phyloP scores from a whole-genome alignment of 2,329 filamentous ascomycete species.

The Trichoderma oligosporum region DNA sequence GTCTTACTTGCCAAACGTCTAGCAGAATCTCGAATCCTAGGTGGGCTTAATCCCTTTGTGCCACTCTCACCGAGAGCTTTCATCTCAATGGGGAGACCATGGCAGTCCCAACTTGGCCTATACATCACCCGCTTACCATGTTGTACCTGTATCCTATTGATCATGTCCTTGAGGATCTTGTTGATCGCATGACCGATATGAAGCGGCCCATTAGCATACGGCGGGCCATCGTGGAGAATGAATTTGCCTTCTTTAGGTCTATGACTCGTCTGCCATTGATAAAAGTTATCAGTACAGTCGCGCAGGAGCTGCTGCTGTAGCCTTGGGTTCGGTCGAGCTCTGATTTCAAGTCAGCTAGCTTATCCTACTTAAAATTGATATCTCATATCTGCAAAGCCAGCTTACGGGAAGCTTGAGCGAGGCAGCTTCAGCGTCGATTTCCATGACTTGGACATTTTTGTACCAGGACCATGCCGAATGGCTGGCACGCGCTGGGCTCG shows the following conservation, averaged over 20 bases:
- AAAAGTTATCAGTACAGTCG: conserved; percentile 81
- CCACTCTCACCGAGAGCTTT: conserved; percentile 70
- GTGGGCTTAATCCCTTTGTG: conserved; percentile 44
- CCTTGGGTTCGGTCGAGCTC: conserved; percentile 50
- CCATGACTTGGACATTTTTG: conserved; percentile 58
- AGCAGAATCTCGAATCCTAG: conserved; percentile 62
- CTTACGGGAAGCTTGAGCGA: conserved; percentile 68
- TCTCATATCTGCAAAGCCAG: conserved; percentile 2
- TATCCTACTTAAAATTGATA: not conserved
- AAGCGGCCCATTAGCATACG: conserved; percentile 89
- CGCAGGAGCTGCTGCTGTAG: conserved; percentile 59
- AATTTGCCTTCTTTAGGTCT: conserved; percentile 61
- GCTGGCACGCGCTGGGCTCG: conserved; percentile 15
- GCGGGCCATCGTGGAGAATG: conserved; percentile 88
- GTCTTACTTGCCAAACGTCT: conserved; percentile 64
- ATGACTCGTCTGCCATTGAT: conserved; percentile 72
- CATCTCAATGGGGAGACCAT: conserved; percentile 93
- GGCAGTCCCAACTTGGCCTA: conserved; percentile 94
- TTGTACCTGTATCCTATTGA: conserved; percentile 75
- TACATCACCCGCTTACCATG: conserved; percentile 70
- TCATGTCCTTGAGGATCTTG: conserved; percentile 95
- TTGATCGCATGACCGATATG: conserved; percentile 95
- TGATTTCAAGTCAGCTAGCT: conserved; percentile 27
- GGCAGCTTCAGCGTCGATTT: conserved; percentile 71
- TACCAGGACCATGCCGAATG: conserved; percentile 29